Conservation (phyloP, 164 flowering plant species). For the Chimonanthus praecox region DNA sequence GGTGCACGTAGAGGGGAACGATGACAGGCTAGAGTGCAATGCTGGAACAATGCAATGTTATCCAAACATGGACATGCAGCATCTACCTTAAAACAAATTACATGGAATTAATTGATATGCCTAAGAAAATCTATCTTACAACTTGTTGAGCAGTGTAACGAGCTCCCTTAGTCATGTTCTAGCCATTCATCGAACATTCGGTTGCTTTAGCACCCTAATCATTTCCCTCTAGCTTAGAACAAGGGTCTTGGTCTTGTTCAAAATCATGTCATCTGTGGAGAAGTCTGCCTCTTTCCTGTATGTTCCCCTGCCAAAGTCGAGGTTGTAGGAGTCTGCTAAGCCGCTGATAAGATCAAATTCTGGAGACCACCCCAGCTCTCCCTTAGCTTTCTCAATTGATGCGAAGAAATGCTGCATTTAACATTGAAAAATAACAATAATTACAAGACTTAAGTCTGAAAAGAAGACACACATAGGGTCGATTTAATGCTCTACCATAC, state of each 20-base stretch:
- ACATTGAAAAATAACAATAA: not conserved
- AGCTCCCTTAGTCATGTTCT: not conserved
- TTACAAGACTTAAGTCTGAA: not conserved
- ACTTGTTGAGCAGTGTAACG: not conserved
- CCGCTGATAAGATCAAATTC: slow-evolving; percentile 80
- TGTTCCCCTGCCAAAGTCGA: slow-evolving; percentile 89
- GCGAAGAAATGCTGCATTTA: slow-evolving; percentile 91
- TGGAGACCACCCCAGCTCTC: slow-evolving; percentile 75
- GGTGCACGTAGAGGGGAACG: no score
- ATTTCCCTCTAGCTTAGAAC: slow-evolving; percentile 12
- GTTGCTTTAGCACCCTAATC: not conserved
- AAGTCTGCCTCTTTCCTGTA: slow-evolving; percentile 91
- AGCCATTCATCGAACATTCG: not conserved
- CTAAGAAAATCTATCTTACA: not conserved
- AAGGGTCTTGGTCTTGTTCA: slow-evolving; percentile 8
- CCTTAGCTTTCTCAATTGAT: slow-evolving; percentile 87
- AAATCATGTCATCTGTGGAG: slow-evolving; percentile 79
- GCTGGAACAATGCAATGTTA: no score
- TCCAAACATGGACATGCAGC: not conserved
- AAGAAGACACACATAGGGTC: not conserved
- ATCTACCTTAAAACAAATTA: not conserved
- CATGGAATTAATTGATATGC: not conserved
- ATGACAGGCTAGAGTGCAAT: no score
- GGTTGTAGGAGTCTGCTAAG: slow-evolving; percentile 80
- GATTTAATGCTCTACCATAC: not conserved